These are phyloP conservation scores for Cucurbitaria berberidis DNA, from an alignment of 2,329 filamentous ascomycete genomes.

Conservation along the genomic window DNA sequence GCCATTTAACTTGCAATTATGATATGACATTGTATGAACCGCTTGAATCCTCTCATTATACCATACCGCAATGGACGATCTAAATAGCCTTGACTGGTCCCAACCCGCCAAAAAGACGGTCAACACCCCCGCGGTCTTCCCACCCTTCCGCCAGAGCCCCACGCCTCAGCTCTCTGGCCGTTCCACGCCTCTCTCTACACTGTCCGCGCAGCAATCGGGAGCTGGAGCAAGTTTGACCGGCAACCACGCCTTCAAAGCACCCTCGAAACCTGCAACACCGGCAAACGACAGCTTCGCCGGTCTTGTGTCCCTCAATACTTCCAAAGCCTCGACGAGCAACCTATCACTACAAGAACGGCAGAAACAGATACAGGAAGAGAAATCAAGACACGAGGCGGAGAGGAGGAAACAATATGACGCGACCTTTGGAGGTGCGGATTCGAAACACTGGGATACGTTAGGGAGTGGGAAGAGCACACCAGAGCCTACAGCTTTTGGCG, in stretches of 20 bases:
- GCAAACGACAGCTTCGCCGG: conserved; percentile 77
- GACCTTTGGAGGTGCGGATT: conserved; percentile 72
- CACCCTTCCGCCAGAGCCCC: conserved; percentile 47
- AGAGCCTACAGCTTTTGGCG: conserved; percentile 48
- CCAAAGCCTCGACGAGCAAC: conserved; percentile 68
- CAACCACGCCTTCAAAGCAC: conserved; percentile 53
- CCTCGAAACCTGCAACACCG: conserved; percentile 59
- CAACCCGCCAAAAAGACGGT: conserved; percentile 37
- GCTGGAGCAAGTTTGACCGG: conserved; percentile 38
- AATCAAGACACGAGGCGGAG: conserved; percentile 77
- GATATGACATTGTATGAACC: background rate
- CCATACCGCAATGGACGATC: conserved; percentile 53
- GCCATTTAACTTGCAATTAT: conserved; percentile 7
- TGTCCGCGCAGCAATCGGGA: conserved; percentile 50
- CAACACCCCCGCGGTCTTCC: conserved; percentile 38
- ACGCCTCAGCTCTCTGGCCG: conserved; percentile 50
- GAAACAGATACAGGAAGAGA: conserved; percentile 76
- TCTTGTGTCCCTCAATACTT: conserved; percentile 67
- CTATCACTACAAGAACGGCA: conserved; percentile 71
- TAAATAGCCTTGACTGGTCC: conserved; percentile 57
- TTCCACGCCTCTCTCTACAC: conserved; percentile 47
- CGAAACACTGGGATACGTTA: conserved; percentile 76
- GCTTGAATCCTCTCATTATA: background rate
- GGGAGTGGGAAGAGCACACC: conserved; percentile 60
- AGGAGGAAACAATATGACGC: conserved; percentile 72